A percentile compares a stretch with the other conserved stretches of the same genome.
Evolutionary conservation across 2,329 filamentous ascomycete species (phyloP).

Genomic region (Cytospora piceicola): DNA sequence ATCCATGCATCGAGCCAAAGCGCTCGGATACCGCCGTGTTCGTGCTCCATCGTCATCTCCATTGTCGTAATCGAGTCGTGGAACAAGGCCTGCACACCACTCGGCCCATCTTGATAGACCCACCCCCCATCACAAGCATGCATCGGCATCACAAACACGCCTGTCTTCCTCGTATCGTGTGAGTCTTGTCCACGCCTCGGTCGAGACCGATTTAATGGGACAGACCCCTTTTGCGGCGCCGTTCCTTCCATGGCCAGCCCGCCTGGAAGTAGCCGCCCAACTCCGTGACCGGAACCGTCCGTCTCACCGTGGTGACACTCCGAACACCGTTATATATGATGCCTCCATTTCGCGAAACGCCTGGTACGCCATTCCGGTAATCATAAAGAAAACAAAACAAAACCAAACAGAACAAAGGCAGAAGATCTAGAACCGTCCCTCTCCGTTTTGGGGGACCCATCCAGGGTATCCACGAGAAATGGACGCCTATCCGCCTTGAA

Average conservation of each 20-base stretch:
- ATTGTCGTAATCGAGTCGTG: slow-evolving; percentile 17
- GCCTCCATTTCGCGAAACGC: slow-evolving; percentile 24
- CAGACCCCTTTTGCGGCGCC: slow-evolving; percentile 4
- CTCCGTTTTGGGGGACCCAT: slow-evolving; percentile 25
- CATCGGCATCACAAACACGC: not conserved
- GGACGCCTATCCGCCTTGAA: slow-evolving; percentile 8
- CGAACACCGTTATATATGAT: slow-evolving; percentile 30
- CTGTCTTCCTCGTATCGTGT: not conserved
- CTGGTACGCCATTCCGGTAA: slow-evolving; percentile 19
- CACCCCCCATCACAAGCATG: slow-evolving; percentile 3
- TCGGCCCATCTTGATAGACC: not conserved
- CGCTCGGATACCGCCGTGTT: slow-evolving; percentile 1
- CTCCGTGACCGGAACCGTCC: slow-evolving; percentile 24
- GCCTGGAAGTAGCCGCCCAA: slow-evolving; percentile 22
- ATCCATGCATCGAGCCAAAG: slow-evolving; percentile 9
- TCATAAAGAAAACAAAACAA: slow-evolving; percentile 4
- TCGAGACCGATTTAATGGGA: slow-evolving; percentile 6
- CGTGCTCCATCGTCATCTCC: slow-evolving; percentile 5
- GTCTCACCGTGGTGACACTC: slow-evolving; percentile 20
- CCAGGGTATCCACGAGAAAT: slow-evolving; percentile 24
- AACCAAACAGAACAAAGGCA: slow-evolving; percentile 10
- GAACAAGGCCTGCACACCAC: slow-evolving; percentile 11
- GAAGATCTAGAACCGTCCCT: slow-evolving; percentile 26
- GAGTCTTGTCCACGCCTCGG: not conserved
- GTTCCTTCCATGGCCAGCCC: slow-evolving; percentile 10